These are phyloP conservation scores for Chrysosporium queenslandicum DNA, from an alignment of 2,329 filamentous ascomycete species.

Conservation along the genomic window DNA sequence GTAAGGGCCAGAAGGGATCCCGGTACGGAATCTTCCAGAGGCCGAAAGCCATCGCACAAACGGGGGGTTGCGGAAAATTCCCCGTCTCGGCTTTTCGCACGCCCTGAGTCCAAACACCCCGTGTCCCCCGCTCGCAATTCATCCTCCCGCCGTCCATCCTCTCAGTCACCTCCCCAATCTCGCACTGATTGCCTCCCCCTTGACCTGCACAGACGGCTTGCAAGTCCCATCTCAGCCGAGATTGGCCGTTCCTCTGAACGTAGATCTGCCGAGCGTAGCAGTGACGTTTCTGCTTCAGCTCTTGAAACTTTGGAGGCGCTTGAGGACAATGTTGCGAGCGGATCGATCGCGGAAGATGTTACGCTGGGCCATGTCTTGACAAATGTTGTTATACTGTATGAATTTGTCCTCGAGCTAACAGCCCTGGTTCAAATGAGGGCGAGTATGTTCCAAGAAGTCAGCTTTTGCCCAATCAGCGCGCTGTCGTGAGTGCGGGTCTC, in stretches of 20 bases:
- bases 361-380: slow-evolving; percentile 70
- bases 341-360: slow-evolving; percentile 37
- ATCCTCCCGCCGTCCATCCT: slow-evolving; percentile 14
- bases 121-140: slow-evolving; percentile 22
- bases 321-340: slow-evolving; percentile 14
- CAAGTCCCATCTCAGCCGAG: slow-evolving; percentile 25
- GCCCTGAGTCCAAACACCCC: slow-evolving; percentile 18
- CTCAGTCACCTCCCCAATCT: slow-evolving; percentile 53
- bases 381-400: slow-evolving; percentile 68
- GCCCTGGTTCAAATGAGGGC: slow-evolving; percentile 65
- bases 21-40: slow-evolving; percentile 20
- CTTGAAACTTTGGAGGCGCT: slow-evolving; percentile 6
- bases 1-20: slow-evolving; percentile 4
- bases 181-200: slow-evolving; percentile 36
- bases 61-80: slow-evolving; percentile 15
- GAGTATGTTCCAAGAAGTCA: slow-evolving; percentile 65
- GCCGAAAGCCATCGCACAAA: slow-evolving; percentile 18
- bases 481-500: not conserved
- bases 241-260: not conserved
- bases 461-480: slow-evolving; percentile 29
- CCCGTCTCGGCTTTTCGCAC: slow-evolving; percentile 9
- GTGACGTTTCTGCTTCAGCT: not conserved
- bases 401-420: slow-evolving; percentile 67
- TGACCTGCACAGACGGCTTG: slow-evolving; percentile 28
- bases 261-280: not conserved